Base-by-base conservation (phyloP, 768 basidiomycete genomes). In the Lentinus brumalis region DNA sequence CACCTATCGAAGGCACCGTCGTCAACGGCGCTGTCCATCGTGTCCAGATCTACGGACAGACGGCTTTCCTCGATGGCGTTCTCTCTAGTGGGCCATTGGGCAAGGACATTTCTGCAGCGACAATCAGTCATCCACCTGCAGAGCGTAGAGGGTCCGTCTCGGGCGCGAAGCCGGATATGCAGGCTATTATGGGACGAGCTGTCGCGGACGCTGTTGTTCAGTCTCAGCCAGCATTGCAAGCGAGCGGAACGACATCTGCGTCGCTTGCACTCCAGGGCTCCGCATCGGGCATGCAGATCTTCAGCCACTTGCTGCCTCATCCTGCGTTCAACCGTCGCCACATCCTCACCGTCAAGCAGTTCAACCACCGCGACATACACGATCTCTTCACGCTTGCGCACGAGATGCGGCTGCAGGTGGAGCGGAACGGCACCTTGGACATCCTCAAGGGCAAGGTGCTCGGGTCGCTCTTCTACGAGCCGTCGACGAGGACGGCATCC, bases 401-500 rank as follows among this genome's bases (percentile, higher is more conserved):
- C 66, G 97, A 99, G 76, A 96, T 99, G 95, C 90, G 93, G 52
- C 82, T 94, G 40, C 95, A 95, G 69, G 95, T 98, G 14, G 97
- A 99, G 75, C 85, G 95, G 32, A 90, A 87, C 68, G 94, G 95
- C 2, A 83, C 84, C 0, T 80, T 98, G 57, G 94, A 98, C 66
- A 86, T 97, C 59, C 81, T 98, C 47, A 91, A 89, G 64, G 96
- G 96, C 40, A 92, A 89, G 61, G 88, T 99, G 1, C 83, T 99
- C 6, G 94, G 90, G 71, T 95, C 88, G 21, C 73, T 96, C 40
- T 99, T 99, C 82, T 99, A 94, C 73, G 97, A 99, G 73, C 92
- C 96, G 1, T 97, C 95, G 3, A 99, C 97, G 3, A 84, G 97
- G 38, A 99, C 97, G 3, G 94, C 92, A 63, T 83, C 91, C 4